Evolutionary conservation across 2,329 filamentous ascomycete species (phyloP).

Genomic region (Furcasterigmium sp.): DNA sequence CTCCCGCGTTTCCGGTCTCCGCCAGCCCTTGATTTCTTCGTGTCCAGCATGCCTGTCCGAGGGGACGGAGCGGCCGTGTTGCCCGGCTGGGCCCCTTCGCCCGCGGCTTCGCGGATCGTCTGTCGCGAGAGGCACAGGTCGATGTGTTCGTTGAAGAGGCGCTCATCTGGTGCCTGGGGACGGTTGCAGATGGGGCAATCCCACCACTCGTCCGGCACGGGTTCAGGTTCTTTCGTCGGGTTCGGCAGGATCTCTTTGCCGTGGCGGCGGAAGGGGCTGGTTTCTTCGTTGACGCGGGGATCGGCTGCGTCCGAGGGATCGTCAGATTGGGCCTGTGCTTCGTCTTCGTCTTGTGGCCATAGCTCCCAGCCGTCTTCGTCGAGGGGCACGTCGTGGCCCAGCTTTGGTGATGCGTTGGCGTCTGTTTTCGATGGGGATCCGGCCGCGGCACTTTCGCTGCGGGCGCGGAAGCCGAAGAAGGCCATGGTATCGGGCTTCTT

Average conservation of each 20-base stretch:
- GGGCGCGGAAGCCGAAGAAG: conserved; percentile 67
- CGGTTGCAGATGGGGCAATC: conserved; percentile 82
- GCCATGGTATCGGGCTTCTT: conserved; percentile 72
- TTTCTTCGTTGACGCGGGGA: conserved; percentile 1
- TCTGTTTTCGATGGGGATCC: conserved; percentile 13
- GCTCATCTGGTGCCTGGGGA: conserved; percentile 70
- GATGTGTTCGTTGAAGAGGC: conserved; percentile 82
- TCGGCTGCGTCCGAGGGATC: conserved; percentile 56
- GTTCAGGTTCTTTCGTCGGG: conserved; percentile 24
- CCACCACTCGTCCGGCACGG: conserved; percentile 53
- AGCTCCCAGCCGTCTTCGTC: conserved; percentile 57
- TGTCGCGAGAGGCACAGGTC: conserved; percentile 83
- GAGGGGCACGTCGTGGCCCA: conserved; percentile 16
- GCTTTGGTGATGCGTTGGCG: conserved; percentile 26
- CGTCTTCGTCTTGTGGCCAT: conserved; percentile 57
- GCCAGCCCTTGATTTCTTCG: conserved; percentile 26
- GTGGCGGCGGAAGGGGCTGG: conserved; percentile 27
- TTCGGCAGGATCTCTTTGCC: conserved; percentile 48
- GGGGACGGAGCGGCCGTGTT: conserved; percentile 6
- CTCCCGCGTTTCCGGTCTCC: conserved; percentile 33
- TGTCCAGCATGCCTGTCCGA: conserved; percentile 23
- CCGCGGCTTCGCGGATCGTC: conserved; percentile 79
- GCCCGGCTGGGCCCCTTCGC: conserved; percentile 36
- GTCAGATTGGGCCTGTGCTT: conserved; percentile 34
- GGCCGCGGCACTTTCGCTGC: conserved; percentile 6